Conservation (phyloP, 257 asterid genomes). For the Cynanchum wilfordii region DNA sequence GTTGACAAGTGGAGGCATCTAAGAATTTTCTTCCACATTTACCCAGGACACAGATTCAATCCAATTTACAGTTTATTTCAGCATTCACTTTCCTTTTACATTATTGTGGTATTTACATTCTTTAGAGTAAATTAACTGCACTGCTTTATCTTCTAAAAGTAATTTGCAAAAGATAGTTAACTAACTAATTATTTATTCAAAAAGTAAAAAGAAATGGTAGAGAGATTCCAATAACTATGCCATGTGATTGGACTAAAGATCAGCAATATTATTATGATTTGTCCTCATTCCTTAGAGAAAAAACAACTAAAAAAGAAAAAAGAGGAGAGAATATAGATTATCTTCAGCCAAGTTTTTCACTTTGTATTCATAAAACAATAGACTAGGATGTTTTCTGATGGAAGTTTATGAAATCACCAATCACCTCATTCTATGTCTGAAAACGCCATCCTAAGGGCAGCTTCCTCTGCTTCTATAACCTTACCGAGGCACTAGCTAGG, state of each 20-base stretch:
- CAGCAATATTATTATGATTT: not conserved
- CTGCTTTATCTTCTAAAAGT: not conserved
- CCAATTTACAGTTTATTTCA: not conserved
- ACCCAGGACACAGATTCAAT: not conserved
- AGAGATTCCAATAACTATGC: not conserved
- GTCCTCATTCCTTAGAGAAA: not conserved
- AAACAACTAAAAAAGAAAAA: no score
- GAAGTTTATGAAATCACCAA: not conserved
- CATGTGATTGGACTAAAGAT: not conserved
- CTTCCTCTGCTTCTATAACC: not conserved
- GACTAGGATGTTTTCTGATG: not conserved
- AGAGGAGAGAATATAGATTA: not conserved
- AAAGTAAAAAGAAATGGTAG: no score
- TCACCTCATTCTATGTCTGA: not conserved
- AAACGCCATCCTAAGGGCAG: not conserved
- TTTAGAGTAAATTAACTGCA: not conserved
- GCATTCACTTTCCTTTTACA: not conserved
- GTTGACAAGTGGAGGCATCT: not conserved
- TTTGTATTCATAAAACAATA: not conserved
- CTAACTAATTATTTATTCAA: no score
- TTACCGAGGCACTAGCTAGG: not conserved
- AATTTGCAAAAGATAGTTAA: not conserved
- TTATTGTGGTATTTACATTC: not conserved
- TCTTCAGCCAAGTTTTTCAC: not conserved
- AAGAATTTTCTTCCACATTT: not conserved